These are phyloP conservation scores for Tulasnella sp. DNA, from an alignment of 768 basidiomycete species.

Conservation along the genomic window DNA sequence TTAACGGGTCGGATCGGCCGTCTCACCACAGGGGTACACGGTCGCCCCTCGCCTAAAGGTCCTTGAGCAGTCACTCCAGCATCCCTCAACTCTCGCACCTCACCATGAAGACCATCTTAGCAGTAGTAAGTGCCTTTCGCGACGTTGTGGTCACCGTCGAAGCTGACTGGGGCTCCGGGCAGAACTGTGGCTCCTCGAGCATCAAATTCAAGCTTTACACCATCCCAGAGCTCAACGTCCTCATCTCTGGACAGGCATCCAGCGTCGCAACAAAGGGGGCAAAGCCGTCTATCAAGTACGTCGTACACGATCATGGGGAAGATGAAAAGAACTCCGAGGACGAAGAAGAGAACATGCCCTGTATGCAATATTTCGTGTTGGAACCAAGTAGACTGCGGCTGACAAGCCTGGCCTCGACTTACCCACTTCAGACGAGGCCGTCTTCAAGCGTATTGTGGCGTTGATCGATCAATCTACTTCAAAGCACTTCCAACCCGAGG, in stretches of 20 bases:
- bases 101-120: slow-evolving; percentile 17
- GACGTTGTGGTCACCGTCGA: too few species aligned
- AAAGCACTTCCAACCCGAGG: slow-evolving; percentile 43
- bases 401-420: background rate
- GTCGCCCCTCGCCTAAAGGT: background rate
- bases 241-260: slow-evolving; percentile 32
- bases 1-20: background rate
- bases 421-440: slow-evolving; percentile 45
- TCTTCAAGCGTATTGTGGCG: slow-evolving; percentile 58
- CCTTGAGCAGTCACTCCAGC: background rate
- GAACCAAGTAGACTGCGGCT: background rate
- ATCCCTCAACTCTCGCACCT: background rate
- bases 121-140: background rate
- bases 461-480: slow-evolving; percentile 40
- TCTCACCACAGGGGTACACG: background rate
- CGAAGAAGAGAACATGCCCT: slow-evolving; percentile 32
- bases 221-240: slow-evolving; percentile 26
- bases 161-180: background rate
- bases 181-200: slow-evolving; percentile 36
- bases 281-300: slow-evolving; percentile 29
- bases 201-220: slow-evolving; percentile 38
- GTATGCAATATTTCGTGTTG: slow-evolving; percentile 16
- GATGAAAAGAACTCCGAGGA: slow-evolving; percentile 30
- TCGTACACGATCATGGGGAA: slow-evolving; percentile 28
- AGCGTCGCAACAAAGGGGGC: slow-evolving; percentile 30